Percentiles rank a stretch among this genome's conserved stretches.
phyloP scores from a whole-genome alignment of 495 filamentous ascomycete genomes.

The Glonium stellatum region DNA sequence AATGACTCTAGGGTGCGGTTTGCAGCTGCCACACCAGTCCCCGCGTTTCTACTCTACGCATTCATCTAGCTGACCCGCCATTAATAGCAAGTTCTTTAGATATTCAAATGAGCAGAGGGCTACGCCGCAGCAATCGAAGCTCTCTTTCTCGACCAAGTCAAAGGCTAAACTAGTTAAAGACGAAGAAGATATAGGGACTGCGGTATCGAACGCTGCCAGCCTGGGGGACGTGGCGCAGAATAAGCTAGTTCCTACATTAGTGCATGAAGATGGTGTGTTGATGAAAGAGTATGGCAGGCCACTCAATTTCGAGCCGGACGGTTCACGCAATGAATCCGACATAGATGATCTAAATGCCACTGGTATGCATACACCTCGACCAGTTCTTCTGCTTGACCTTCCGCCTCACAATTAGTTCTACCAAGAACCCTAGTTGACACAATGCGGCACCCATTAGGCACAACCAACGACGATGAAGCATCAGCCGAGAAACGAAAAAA shows the following conservation, averaged over 20 bases:
- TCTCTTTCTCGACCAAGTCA: constrained; percentile 55
- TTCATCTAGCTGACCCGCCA: constrained; percentile 7
- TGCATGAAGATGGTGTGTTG: constrained; percentile 10
- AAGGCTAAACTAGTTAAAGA: constrained; percentile 19
- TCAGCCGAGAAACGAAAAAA: constrained; percentile 15
- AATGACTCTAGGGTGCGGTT: constrained; percentile 73
- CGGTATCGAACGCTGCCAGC: neutral
- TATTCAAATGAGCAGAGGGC: constrained; percentile 47
- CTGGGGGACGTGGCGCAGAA: neutral
- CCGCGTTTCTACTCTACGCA: constrained; percentile 6
- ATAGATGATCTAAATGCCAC: neutral
- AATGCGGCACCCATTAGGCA: constrained; percentile 1
- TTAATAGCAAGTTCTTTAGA: constrained; percentile 63
- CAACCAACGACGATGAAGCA: constrained; percentile 1
- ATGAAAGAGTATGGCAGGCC: constrained; percentile 14
- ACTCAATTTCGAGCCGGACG: constrained; percentile 20
- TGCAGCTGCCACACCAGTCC: constrained; percentile 6
- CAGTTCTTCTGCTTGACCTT: neutral
- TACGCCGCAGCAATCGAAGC: constrained; percentile 64
- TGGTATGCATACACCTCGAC: neutral
- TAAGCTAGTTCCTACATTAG: neutral
- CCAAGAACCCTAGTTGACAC: neutral
- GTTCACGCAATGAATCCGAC: neutral
- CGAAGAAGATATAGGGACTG: constrained; percentile 7
- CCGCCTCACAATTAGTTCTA: neutral